Base-by-base conservation (phyloP, 1,284 basidiomycete genomes). In the Trametes hirsuta region DNA sequence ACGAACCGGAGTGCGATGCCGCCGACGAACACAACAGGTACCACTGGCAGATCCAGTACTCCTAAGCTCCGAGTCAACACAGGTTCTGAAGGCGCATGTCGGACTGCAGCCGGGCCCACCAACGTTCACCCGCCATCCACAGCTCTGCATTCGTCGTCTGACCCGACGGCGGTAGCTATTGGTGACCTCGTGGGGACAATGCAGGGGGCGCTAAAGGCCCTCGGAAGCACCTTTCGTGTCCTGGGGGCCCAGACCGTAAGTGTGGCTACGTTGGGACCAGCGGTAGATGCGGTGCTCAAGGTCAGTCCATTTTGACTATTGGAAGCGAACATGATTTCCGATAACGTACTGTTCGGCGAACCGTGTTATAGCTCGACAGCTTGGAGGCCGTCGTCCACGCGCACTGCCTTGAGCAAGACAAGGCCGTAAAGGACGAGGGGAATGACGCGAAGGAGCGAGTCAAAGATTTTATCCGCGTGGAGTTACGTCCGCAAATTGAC, bases 181-280 rank as follows among this genome's bases (percentile, higher is more conserved):
- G 21, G 37, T 10, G 77, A 79, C 15, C 64, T 83, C 3, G 72
- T 82, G 15, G 68, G 70, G 8, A 75, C 77, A 0, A 79, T 83
- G 76, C 80, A 80, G 58, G 69, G 69, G 11, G 77, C 80, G 3
- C 63, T 83, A 2, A 62, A 63, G 1, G 68, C 72, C 0, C 71
- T 84, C 45, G 73, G 76, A 1, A 64, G 68, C 6, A 80, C 81
- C 0, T 80, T 83, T 64, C 77, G 79, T 41, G 70, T 71, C 3
- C 70, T 85, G 6, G 80, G 77, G 0, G 71, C 72, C 9, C 82
- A 84, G 56, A 78, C 79, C 0, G 74, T 76, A 39, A 77, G 73
- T 40, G 70, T 83, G 42, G 75, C 79, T 0, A 69, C 71, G n/a
- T 61, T 82, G 22, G 76, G 74, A 8, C 76, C 81, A 6, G 77